phyloP scores from a whole-genome alignment of 1,284 basidiomycete species.

The Athelia sp. region DNA sequence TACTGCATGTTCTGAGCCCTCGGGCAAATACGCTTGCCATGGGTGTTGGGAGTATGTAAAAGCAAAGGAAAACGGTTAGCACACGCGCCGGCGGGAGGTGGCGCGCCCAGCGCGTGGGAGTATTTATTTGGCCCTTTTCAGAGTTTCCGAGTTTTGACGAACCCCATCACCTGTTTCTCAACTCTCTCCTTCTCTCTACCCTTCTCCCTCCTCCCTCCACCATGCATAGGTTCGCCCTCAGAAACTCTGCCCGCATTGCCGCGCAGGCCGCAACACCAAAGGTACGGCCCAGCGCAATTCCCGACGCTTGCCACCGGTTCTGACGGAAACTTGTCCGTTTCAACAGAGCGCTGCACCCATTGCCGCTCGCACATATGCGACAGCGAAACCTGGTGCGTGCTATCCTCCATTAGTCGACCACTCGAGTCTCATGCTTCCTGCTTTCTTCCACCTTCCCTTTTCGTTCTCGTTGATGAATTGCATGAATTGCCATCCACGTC shows the following conservation, averaged over 20 bases:
- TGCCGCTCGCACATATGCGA: slow-evolving; percentile 85
- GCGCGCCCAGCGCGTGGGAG: too few relatives aligned
- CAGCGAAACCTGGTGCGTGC: slow-evolving; percentile 91
- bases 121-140: too few relatives aligned
- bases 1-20: too few relatives aligned
- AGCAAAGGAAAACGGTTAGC: slow-evolving; percentile 12
- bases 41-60: too few relatives aligned
- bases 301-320: slow-evolving; percentile 11
- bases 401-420: slow-evolving; percentile 1
- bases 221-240: slow-evolving; percentile 88
- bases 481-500: slow-evolving; percentile 29
- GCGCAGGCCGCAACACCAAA: slow-evolving; percentile 62
- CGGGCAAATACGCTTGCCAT: too few relatives aligned
- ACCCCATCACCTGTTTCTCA: slow-evolving; percentile 21
- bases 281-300: slow-evolving; percentile 37
- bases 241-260: slow-evolving; percentile 76
- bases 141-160: background rate
- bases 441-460: slow-evolving; percentile 2
- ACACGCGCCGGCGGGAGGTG: slow-evolving; percentile 6
- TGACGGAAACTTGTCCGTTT: slow-evolving; percentile 17
- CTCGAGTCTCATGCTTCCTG: background rate
- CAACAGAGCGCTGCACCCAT: slow-evolving; percentile 46
- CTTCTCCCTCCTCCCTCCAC: slow-evolving; percentile 39
- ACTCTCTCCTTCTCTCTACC: slow-evolving; percentile 29
- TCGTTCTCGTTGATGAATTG: slow-evolving; percentile 9